phyloP scores from a whole-genome alignment of 1,284 basidiomycete genomes.

The Naganishia liquefaciens region DNA sequence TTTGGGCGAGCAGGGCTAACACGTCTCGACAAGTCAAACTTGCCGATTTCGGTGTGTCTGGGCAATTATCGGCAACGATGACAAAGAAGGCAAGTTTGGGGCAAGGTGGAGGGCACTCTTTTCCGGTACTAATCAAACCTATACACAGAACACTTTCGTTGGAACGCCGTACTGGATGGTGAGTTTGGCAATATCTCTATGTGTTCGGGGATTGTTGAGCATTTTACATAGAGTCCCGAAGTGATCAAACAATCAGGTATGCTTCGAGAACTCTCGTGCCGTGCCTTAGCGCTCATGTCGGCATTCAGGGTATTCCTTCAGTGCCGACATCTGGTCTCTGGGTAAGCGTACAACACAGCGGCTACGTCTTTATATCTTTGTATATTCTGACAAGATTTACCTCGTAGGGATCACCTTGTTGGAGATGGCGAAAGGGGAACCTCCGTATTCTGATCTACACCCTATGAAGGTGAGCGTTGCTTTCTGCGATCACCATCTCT shows the following conservation, averaged over 20 bases:
- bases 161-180: constrained; percentile 97
- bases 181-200: not conserved
- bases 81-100: constrained; percentile 75
- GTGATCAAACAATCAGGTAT: constrained; percentile 89
- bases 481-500: not conserved
- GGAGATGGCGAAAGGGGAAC: constrained; percentile 94
- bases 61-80: constrained; percentile 92
- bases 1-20: constrained; percentile 9
- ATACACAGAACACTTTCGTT: constrained; percentile 80
- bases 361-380: too few species aligned
- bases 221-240: constrained; percentile 67
- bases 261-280: too few species aligned
- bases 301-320: constrained; percentile 82
- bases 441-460: constrained; percentile 95
- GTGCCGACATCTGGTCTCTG: constrained; percentile 96
- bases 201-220: not conserved
- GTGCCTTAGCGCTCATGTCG: too few species aligned
- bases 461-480: constrained; percentile 81
- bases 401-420: constrained; percentile 82
- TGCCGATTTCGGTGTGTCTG: constrained; percentile 97
- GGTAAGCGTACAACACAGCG: constrained; percentile 55
- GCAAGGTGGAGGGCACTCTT: not conserved
- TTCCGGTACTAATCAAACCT: not conserved
- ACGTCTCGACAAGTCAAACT: constrained; percentile 68
- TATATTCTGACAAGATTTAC: too few species aligned